These are phyloP conservation scores for Euphorbia lathyris DNA, from an alignment of 345 rosid species.

Conservation along the genomic window DNA sequence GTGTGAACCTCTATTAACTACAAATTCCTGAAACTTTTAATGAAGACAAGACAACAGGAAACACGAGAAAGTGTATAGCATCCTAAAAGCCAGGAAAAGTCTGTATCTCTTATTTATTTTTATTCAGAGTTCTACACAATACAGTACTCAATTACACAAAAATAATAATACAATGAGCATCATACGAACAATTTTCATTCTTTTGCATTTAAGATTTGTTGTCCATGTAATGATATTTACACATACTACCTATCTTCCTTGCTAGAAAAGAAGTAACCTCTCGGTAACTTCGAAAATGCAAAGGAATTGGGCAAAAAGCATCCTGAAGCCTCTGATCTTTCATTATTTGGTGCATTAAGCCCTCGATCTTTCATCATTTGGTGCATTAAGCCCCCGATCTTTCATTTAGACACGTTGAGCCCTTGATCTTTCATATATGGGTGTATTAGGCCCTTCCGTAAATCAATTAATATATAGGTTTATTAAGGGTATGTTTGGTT, in stretches of 20 bases:
- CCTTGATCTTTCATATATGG: too few species aligned
- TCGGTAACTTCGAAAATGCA: too few species aligned
- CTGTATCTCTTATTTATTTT: background rate
- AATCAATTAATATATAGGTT: too few species aligned
- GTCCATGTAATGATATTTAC: background rate
- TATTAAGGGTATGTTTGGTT: too few species aligned
- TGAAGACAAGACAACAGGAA: background rate
- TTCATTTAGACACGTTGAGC: too few species aligned
- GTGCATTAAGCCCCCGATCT: too few species aligned
- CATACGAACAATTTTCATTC: background rate
- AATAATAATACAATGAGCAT: background rate
- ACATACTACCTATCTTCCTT: background rate
- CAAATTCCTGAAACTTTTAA: slow-evolving; percentile 20
- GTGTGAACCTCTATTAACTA: slow-evolving; percentile 48
- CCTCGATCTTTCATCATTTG: too few species aligned
- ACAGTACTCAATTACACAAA: background rate
- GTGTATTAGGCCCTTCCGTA: too few species aligned
- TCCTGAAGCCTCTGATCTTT: too few species aligned
- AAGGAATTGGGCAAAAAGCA: too few species aligned
- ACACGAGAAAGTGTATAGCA: background rate
- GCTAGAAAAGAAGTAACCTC: background rate
- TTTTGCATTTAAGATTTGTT: background rate
- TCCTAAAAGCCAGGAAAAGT: background rate
- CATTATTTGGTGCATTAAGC: too few species aligned
- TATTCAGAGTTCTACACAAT: background rate